Conservation (phyloP, 2,329 filamentous ascomycete genomes). For the Exophiala calicioides region DNA sequence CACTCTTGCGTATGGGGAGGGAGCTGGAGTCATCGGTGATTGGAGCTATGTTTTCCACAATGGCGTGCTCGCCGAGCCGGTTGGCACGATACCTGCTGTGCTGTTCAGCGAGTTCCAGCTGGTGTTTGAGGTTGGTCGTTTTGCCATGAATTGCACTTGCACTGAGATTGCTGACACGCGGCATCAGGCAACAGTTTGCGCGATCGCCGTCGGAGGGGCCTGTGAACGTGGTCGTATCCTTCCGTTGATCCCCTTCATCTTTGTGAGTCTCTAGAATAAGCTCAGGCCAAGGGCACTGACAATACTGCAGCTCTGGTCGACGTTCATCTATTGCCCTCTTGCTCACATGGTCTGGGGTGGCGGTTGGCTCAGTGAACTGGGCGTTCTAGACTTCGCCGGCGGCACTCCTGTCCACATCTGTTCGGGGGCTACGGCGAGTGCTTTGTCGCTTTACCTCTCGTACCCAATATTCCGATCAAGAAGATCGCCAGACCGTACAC, state of each 20-base stretch:
- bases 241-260: constrained; percentile 52
- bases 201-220: constrained; percentile 52
- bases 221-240: constrained; percentile 51
- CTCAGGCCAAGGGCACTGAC: constrained; percentile 7
- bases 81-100: constrained; percentile 53
- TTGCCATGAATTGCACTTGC: too few relatives aligned
- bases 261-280: constrained; percentile 29
- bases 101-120: constrained; percentile 56
- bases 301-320: constrained; percentile 58
- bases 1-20: constrained; percentile 52
- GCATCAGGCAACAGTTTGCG: constrained; percentile 52
- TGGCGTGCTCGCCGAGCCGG: constrained; percentile 49
- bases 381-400: constrained; percentile 72
- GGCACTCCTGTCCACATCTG: constrained; percentile 75
- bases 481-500: constrained; percentile 47
- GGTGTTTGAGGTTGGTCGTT: too few relatives aligned
- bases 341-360: constrained; percentile 80
- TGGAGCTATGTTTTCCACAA: constrained; percentile 50
- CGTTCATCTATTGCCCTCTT: constrained; percentile 67
- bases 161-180: too few relatives aligned
- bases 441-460: constrained; percentile 52
- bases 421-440: constrained; percentile 55
- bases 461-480: constrained; percentile 52
- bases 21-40: constrained; percentile 47
- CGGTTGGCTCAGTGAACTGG: constrained; percentile 69